These are phyloP conservation scores for Apophysomyces trapeziformis DNA, from an alignment of 371 early-diverging fungal genomes.

Conservation along the genomic window DNA sequence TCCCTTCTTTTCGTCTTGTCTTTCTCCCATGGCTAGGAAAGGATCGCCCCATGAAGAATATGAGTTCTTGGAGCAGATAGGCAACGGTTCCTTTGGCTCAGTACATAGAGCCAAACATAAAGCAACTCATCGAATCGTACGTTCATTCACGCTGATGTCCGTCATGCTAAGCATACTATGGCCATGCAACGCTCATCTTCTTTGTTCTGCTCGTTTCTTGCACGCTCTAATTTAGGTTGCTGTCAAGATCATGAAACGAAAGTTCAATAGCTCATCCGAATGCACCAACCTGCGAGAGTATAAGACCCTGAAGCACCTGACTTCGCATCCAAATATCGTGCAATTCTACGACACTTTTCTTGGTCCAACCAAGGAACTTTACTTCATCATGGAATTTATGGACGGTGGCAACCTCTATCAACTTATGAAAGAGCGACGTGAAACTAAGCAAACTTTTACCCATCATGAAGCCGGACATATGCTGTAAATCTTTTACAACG, in stretches of 20 bases:
- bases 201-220: not conserved
- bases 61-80: constrained; percentile 77
- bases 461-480: constrained; percentile 37
- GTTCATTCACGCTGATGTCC: constrained; percentile 7
- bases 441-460: constrained; percentile 33
- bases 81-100: constrained; percentile 94
- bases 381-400: constrained; percentile 94
- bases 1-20: constrained; percentile 2
- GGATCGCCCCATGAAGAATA: constrained; percentile 65
- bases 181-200: not conserved
- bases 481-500: constrained; percentile 26
- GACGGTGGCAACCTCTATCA: constrained; percentile 92
- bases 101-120: constrained; percentile 81
- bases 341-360: constrained; percentile 84
- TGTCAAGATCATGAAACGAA: constrained; percentile 95
- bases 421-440: constrained; percentile 74
- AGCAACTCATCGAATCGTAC: constrained; percentile 78
- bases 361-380: constrained; percentile 75
- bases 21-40: constrained; percentile 35
- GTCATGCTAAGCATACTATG: not conserved
- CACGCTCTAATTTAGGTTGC: constrained; percentile 70
- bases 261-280: constrained; percentile 78
- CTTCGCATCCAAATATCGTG: constrained; percentile 83
- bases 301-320: constrained; percentile 69
- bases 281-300: constrained; percentile 78